Evolutionary conservation across 2,329 filamentous ascomycete genomes (phyloP), one percentile per base, ranked within the genome.

Genomic region (Ophiosphaerella narmari): DNA sequence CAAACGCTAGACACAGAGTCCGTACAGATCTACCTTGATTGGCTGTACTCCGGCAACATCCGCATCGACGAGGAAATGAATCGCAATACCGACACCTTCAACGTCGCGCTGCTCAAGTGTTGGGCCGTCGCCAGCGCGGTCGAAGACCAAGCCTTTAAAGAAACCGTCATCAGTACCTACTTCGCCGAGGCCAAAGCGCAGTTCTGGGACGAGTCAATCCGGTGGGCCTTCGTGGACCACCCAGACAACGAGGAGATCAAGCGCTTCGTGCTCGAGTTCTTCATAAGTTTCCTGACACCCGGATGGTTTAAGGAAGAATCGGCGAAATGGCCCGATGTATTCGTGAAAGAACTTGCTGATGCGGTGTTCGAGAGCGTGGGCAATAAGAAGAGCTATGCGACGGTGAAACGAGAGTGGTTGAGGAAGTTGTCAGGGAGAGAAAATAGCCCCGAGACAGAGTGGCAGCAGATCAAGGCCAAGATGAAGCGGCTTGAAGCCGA

Each of bases 21-120:
- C 3, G 40, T 62, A 7, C 50, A 57, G 26, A 13, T 23, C 2
- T 65, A 65, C 23, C 5, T 55, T 6, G 48, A 60, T 31, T 66
- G 58, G 53, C 37, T 62, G 0, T 61, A 59, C 40, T 48, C 49
- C 7, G 37, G 36, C 7, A 21, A 2, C 1, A 16, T 61, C 1
- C 8, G 14, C 4, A 42, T 57, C 8, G 16, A 39, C 7, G 3
- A 33, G 1, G 16, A 1, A 3, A 24, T 47, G 3, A 6, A 26
- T 7, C 42, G 39, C 1, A 34, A 38, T 1, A 31, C 18, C 9
- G 43, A 50, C 4, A 32, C n/a, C 6, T 47, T 50, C 32, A 43
- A 44, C 23, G 16, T 52, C 8, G 12, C 13, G 3, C 24, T 51
- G 3, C 32, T 50, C n/a, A 46, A 51, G 18, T 43, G 34, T 23